phyloP scores from a whole-genome alignment of 2,329 filamentous ascomycete genomes.

The Bertia moriformis region DNA sequence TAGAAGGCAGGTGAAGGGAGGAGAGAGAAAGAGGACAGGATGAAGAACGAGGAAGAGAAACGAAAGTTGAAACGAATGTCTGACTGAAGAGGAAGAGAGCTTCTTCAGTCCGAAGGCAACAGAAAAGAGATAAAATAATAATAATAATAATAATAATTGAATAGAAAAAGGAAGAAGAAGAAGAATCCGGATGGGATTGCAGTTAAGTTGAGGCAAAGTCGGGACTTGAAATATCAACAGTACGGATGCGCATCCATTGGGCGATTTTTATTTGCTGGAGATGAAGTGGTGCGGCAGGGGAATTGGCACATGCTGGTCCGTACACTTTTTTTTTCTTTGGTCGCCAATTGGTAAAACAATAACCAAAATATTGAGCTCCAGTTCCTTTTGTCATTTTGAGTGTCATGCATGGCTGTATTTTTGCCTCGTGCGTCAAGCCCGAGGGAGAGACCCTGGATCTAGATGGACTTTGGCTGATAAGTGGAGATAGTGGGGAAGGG shows the following conservation, averaged over 20 bases:
- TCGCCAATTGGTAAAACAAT: no score
- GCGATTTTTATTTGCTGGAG: no score
- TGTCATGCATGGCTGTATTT: conserved; percentile 22
- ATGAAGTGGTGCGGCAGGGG: no score
- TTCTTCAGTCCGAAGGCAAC: neutral
- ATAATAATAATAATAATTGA: no score
- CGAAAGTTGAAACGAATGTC: conserved; percentile 1
- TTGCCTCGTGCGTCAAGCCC: conserved; percentile 23
- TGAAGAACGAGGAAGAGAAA: conserved; percentile 1
- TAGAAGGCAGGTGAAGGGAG: neutral
- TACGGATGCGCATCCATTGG: no score
- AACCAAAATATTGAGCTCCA: conserved; percentile 6
- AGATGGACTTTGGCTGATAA: conserved; percentile 13
- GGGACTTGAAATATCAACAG: no score
- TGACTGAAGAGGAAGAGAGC: conserved; percentile 8
- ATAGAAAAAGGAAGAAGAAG: no score
- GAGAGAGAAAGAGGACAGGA: neutral
- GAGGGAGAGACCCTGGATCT: conserved; percentile 24
- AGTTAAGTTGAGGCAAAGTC: no score
- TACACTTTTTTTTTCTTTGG: no score
- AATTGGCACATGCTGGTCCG: no score
- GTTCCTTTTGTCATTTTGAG: conserved; percentile 19
- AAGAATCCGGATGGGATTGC: no score
- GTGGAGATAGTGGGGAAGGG: conserved; percentile 12
- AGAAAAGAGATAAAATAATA: neutral